These are phyloP conservation scores for Zoysia matrella DNA, from an alignment of 202 grass and related monocot genomes.

Conservation along the genomic window DNA sequence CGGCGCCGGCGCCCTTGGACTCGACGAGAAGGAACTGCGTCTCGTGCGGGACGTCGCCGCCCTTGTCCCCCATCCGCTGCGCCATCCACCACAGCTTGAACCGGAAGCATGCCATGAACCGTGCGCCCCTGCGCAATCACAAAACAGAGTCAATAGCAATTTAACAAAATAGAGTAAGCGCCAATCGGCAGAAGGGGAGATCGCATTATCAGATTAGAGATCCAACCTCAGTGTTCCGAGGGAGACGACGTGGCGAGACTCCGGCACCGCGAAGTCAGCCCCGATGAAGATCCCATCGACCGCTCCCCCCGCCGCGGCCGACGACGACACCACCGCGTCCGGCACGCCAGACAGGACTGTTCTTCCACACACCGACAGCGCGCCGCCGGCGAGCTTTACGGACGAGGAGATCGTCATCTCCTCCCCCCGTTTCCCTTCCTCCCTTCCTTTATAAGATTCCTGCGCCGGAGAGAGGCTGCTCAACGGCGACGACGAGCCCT, in stretches of 20 bases:
- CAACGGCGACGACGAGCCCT: not conserved
- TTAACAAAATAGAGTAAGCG: not conserved
- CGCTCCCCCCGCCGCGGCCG: constrained; percentile 51
- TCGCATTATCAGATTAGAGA: not conserved
- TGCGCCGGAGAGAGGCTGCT: too few relatives aligned
- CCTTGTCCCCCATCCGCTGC: too few relatives aligned
- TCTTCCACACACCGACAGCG: constrained; percentile 51
- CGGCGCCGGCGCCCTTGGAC: not conserved
- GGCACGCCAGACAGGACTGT: constrained; percentile 68
- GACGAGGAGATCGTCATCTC: constrained; percentile 75
- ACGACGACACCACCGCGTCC: constrained; percentile 46
- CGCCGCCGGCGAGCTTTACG: constrained; percentile 62
- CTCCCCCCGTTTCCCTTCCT: not conserved
- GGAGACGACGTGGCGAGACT: constrained; percentile 67
- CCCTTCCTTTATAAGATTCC: not conserved
- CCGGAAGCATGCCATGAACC: constrained; percentile 49
- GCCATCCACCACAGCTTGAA: too few relatives aligned
- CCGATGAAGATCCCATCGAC: constrained; percentile 83
- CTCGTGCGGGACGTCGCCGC: too few relatives aligned
- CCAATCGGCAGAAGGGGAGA: not conserved
- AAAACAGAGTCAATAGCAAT: not conserved
- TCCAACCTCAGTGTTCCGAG: constrained; percentile 67
- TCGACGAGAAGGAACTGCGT: constrained; percentile 49
- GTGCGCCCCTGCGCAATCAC: constrained; percentile 41
- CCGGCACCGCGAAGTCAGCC: constrained; percentile 45